phyloP scores from a whole-genome alignment of 148 eudicot genomes.

The Rhododendron griersonianum region DNA sequence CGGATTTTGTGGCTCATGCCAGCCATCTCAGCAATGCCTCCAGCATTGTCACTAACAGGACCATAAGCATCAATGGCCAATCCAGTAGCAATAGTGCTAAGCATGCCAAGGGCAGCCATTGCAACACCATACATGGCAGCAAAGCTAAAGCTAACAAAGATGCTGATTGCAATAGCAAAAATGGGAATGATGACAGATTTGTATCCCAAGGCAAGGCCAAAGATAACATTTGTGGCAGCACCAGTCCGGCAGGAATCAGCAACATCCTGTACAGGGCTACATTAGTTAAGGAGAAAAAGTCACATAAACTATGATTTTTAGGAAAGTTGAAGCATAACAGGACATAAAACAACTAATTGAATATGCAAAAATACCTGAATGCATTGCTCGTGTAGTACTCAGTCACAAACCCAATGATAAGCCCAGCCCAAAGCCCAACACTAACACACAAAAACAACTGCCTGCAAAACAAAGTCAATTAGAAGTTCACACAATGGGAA shows the following conservation, averaged over 20 bases:
- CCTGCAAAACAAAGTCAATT: constrained; percentile 25
- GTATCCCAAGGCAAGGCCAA: constrained; percentile 71
- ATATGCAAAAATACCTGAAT: constrained; percentile 31
- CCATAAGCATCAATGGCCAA: constrained; percentile 60
- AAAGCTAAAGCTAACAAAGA: constrained; percentile 41
- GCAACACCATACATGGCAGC: constrained; percentile 51
- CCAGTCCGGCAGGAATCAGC: constrained; percentile 79
- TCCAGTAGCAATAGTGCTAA: constrained; percentile 59
- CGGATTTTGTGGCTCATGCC: constrained; percentile 52
- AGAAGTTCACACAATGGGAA: not conserved
- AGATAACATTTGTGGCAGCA: constrained; percentile 71
- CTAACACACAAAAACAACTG: constrained; percentile 43
- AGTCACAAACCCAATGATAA: constrained; percentile 47
- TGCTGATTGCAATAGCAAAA: constrained; percentile 42
- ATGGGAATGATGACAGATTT: constrained; percentile 55
- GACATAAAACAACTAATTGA: not conserved
- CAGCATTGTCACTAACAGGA: constrained; percentile 57
- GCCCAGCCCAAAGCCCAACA: constrained; percentile 57
- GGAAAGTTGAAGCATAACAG: constrained; percentile 17
- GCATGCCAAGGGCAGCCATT: constrained; percentile 51
- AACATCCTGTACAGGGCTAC: constrained; percentile 68
- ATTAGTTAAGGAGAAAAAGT: not conserved
- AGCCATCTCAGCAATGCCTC: constrained; percentile 63
- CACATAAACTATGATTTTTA: not conserved
- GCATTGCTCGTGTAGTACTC: constrained; percentile 59